phyloP scores from a whole-genome alignment of 2,329 filamentous ascomycete genomes.

The Talaromyces verruculosus region DNA sequence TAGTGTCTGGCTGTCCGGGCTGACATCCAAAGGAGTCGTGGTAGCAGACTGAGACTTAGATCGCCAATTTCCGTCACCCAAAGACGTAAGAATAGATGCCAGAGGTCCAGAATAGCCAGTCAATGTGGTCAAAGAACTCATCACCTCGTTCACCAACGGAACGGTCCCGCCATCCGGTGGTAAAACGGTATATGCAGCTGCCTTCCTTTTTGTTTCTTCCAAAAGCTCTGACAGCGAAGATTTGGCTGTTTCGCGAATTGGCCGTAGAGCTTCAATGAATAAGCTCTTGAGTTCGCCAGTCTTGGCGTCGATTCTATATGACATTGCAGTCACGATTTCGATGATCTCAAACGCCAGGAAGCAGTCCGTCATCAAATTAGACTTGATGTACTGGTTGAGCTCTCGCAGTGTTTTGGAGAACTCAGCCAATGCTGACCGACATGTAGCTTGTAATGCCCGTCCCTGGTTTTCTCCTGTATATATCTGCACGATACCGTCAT shows the following conservation, averaged over 20 bases:
- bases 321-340: constrained; percentile 79
- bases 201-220: constrained; percentile 74
- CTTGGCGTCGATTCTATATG: constrained; percentile 73
- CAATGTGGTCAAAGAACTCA: constrained; percentile 83
- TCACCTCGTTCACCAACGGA: constrained; percentile 76
- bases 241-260: constrained; percentile 89
- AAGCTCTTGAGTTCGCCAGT: constrained; percentile 83
- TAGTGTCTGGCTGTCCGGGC: constrained; percentile 81
- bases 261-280: constrained; percentile 81
- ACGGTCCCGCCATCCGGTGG: constrained; percentile 77
- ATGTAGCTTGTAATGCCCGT: constrained; percentile 73
- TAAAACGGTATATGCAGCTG: constrained; percentile 64
- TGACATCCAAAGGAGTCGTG: constrained; percentile 78
- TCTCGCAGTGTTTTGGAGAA: constrained; percentile 84
- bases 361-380: constrained; percentile 84
- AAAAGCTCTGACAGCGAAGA: constrained; percentile 77
- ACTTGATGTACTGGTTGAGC: constrained; percentile 84
- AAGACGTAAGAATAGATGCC: constrained; percentile 83
- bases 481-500: constrained; percentile 84
- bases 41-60: constrained; percentile 63
- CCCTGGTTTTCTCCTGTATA: constrained; percentile 86
- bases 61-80: constrained; percentile 89
- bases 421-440: constrained; percentile 73
- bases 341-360: constrained; percentile 94
- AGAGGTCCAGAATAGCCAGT: constrained; percentile 82